Conservation (phyloP, 2,329 filamentous ascomycete species). For the Fusarium continuum region DNA sequence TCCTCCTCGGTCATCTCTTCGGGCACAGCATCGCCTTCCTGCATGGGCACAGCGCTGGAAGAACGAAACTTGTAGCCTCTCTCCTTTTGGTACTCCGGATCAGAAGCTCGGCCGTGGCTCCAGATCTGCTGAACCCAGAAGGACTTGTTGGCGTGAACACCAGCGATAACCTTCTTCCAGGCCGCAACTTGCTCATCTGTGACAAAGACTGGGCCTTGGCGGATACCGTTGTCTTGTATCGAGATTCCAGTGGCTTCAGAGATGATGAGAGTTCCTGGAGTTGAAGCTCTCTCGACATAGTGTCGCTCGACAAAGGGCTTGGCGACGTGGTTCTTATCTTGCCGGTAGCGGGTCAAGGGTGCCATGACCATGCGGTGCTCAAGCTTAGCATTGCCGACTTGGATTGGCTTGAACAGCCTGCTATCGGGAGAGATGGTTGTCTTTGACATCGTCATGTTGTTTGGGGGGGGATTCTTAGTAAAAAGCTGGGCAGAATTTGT, state of each 20-base stretch:
- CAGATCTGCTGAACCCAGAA: slow-evolving; percentile 44
- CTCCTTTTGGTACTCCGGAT: slow-evolving; percentile 29
- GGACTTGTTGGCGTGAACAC: slow-evolving; percentile 44
- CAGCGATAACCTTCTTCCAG: slow-evolving; percentile 43
- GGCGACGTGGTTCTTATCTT: slow-evolving; percentile 51
- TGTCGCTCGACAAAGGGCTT: slow-evolving; percentile 43
- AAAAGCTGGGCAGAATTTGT: no score
- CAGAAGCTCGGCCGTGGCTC: slow-evolving; percentile 36
- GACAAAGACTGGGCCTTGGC: slow-evolving; percentile 18
- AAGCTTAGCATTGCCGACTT: slow-evolving; percentile 32
- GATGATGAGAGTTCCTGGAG: slow-evolving; percentile 54
- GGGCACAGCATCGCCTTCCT: not conserved
- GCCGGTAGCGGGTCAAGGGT: slow-evolving; percentile 59
- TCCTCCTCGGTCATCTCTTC: slow-evolving; percentile 20
- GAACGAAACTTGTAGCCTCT: slow-evolving; percentile 44
- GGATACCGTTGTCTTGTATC: slow-evolving; percentile 17
- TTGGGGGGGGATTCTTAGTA: no score
- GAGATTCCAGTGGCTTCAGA: slow-evolving; percentile 46
- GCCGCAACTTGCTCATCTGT: slow-evolving; percentile 40
- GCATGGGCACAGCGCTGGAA: slow-evolving; percentile 31
- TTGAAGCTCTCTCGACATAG: slow-evolving; percentile 50
- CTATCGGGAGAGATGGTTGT: slow-evolving; percentile 16
- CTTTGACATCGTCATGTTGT: slow-evolving; percentile 24
- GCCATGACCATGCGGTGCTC: slow-evolving; percentile 41
- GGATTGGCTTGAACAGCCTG: slow-evolving; percentile 39